Conservation (phyloP, 2,329 filamentous ascomycete species). For the Waltergamsia citrina region DNA sequence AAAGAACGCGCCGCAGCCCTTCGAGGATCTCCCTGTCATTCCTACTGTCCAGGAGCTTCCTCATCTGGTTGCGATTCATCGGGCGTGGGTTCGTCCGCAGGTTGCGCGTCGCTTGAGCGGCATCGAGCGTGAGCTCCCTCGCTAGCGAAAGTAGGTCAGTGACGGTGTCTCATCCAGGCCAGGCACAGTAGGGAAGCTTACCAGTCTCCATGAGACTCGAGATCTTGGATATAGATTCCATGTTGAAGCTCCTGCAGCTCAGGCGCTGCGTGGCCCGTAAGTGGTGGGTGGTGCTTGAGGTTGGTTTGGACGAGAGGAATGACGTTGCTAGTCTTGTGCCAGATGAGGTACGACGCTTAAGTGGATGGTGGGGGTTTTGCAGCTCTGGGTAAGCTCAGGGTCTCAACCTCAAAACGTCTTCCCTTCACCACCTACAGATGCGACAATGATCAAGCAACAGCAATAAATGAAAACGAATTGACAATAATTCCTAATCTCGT, state of each 20-base stretch:
- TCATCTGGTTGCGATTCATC: conserved; percentile 74
- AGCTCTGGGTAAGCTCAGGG: too few species aligned
- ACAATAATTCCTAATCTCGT: too few species aligned
- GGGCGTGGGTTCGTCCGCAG: conserved; percentile 48
- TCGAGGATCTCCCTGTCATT: conserved; percentile 90
- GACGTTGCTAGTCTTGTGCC: conserved; percentile 3
- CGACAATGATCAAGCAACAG: too few species aligned
- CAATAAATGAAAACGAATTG: too few species aligned
- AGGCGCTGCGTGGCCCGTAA: not conserved
- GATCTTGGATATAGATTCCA: conserved; percentile 96
- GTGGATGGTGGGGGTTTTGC: too few species aligned
- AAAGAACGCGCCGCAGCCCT: conserved; percentile 78
- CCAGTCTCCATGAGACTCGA: conserved; percentile 91
- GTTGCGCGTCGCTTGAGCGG: conserved; percentile 76
- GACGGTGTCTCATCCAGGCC: too few species aligned
- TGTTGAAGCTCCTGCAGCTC: conserved; percentile 26
- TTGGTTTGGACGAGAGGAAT: not conserved
- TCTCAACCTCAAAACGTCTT: too few species aligned
- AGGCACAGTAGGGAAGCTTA: conserved; percentile 30
- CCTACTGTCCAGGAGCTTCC: conserved; percentile 89
- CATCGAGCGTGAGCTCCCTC: conserved; percentile 94
- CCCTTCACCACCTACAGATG: too few species aligned
- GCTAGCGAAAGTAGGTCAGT: conserved; percentile 41
- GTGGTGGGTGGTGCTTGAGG: conserved; percentile 1
- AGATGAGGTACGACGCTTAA: conserved; percentile 1